Evolutionary conservation across 78 protist genomes (phyloP).

Genomic region (Dictyostelium brefeldianum): DNA sequence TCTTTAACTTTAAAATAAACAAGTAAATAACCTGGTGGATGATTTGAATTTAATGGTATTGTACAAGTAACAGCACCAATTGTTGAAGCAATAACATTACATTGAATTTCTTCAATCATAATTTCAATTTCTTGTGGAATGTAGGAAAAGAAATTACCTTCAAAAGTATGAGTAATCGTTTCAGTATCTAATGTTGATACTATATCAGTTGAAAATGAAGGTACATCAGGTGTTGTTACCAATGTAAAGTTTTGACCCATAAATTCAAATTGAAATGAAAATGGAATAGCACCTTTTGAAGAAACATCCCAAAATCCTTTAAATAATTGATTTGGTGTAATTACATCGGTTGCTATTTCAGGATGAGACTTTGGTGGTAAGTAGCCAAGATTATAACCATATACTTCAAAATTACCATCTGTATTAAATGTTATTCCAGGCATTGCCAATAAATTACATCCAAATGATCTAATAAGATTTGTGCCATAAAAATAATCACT

Average conservation of each 20-base stretch:
- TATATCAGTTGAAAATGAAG: neutral
- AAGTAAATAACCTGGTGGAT: neutral
- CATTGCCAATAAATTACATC: neutral
- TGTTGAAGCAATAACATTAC: neutral
- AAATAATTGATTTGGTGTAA: no score
- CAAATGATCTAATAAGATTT: neutral
- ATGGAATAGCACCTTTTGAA: no score
- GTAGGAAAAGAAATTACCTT: neutral
- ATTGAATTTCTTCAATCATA: neutral
- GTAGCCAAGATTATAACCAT: neutral
- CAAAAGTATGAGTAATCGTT: neutral
- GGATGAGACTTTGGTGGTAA: neutral
- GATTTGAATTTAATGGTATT: neutral
- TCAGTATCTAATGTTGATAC: neutral
- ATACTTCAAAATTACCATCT: neutral
- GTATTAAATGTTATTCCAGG: neutral
- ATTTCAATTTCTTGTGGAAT: neutral
- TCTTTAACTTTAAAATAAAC: neutral
- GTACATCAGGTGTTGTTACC: neutral
- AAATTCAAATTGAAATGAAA: neutral
- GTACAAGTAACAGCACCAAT: neutral
- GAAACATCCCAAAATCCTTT: no score
- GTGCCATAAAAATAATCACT: neutral
- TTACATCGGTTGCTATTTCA: neutral
- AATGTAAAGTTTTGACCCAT: neutral